phyloP scores from a whole-genome alignment of 2,329 filamentous ascomycete species.

The Pseudogymnoascus sp. region DNA sequence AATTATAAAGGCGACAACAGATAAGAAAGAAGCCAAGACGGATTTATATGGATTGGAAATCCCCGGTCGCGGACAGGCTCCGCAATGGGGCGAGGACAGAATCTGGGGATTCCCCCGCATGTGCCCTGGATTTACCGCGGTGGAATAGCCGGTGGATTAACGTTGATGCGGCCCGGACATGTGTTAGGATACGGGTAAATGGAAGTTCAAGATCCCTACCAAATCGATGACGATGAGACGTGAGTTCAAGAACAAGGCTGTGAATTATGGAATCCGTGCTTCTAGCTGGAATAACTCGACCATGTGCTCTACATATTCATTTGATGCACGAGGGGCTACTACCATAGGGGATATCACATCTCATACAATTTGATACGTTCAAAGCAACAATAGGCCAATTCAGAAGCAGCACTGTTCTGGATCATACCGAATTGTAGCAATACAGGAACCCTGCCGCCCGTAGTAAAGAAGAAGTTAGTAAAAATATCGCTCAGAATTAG shows the following conservation, averaged over 20 bases:
- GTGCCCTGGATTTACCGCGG: background rate
- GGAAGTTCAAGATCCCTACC: background rate
- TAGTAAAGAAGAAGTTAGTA: too few species aligned
- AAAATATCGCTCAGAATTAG: too few species aligned
- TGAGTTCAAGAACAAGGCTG: background rate
- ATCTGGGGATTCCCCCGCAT: background rate
- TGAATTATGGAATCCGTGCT: background rate
- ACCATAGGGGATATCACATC: background rate
- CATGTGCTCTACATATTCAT: background rate
- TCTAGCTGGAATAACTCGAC: background rate
- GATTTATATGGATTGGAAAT: background rate
- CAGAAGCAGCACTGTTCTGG: too few species aligned
- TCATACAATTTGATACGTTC: background rate
- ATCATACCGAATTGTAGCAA: too few species aligned
- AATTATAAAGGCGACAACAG: background rate
- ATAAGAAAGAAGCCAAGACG: too few species aligned
- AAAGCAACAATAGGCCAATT: background rate
- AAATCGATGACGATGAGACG: slow-evolving; percentile 1
- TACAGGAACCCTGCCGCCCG: too few species aligned
- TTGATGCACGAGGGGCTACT: background rate
- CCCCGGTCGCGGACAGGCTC: background rate
- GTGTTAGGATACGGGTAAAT: background rate
- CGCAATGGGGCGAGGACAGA: background rate
- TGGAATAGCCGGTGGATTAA: slow-evolving; percentile 5
- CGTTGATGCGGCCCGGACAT: background rate